Conservation (phyloP, 768 basidiomycete genomes). For the Brasilioporus rufonigricans region DNA sequence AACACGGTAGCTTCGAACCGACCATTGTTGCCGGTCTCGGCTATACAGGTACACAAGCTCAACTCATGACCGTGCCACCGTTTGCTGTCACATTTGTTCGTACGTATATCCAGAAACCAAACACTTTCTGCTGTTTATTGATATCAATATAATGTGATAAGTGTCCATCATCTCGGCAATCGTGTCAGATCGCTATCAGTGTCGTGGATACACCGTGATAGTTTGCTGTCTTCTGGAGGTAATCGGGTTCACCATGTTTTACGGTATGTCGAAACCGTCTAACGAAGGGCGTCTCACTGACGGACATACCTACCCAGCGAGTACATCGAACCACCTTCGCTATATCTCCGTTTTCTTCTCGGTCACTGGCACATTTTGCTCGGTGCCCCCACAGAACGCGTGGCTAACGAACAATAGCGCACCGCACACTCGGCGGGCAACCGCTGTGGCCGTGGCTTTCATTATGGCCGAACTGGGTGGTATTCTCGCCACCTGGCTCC, state of each 20-base stretch:
- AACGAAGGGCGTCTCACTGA: not conserved
- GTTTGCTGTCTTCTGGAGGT: slow-evolving; percentile 43
- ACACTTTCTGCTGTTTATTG: not conserved
- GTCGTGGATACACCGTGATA: slow-evolving; percentile 47
- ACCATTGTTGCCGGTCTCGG: slow-evolving; percentile 51
- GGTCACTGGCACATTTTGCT: slow-evolving; percentile 48
- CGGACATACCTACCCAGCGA: slow-evolving; percentile 2
- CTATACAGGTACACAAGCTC: slow-evolving; percentile 49
- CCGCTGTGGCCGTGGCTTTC: slow-evolving; percentile 54
- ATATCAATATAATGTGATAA: slow-evolving; percentile 6
- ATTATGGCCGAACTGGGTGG: slow-evolving; percentile 57
- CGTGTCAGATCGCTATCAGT: slow-evolving; percentile 51
- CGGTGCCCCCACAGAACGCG: slow-evolving; percentile 51
- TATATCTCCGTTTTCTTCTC: slow-evolving; percentile 58
- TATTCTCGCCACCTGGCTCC: slow-evolving; percentile 60
- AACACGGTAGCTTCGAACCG: slow-evolving; percentile 57
- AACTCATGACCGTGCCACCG: slow-evolving; percentile 57
- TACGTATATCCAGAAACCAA: slow-evolving; percentile 36
- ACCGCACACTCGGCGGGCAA: slow-evolving; percentile 56
- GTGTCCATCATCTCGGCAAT: slow-evolving; percentile 41
- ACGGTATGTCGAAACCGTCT: not conserved
- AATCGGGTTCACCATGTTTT: slow-evolving; percentile 20
- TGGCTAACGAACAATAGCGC: slow-evolving; percentile 64
- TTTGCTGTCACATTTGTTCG: slow-evolving; percentile 13
- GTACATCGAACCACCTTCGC: slow-evolving; percentile 38